These are phyloP conservation scores for Pyrenophora teres DNA, from an alignment of 2,329 filamentous ascomycete species.

Conservation along the genomic window DNA sequence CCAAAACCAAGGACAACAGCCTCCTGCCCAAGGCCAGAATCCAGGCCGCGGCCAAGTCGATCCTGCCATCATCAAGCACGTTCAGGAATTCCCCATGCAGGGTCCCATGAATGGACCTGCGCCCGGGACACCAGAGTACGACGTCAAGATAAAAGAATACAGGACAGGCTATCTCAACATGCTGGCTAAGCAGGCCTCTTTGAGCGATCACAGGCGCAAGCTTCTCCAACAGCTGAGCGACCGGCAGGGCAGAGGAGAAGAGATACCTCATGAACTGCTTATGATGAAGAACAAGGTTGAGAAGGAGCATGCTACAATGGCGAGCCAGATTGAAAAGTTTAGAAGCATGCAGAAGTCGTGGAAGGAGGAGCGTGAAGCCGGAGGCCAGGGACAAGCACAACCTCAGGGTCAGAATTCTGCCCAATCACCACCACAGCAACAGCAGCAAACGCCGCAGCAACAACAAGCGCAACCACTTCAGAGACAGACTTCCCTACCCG, in stretches of 20 bases:
- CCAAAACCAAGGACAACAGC: constrained; percentile 19
- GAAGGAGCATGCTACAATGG: constrained; percentile 36
- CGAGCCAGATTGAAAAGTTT: constrained; percentile 44
- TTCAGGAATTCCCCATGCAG: constrained; percentile 42
- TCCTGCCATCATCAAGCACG: constrained; percentile 45
- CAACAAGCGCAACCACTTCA: too few species aligned
- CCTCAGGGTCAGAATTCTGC: constrained; percentile 14
- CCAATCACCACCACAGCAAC: constrained; percentile 28
- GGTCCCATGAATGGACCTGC: constrained; percentile 36
- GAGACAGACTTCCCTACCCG: constrained; percentile 18
- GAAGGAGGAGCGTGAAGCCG: constrained; percentile 41
- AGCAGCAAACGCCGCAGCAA: constrained; percentile 37
- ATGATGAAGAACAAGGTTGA: constrained; percentile 35
- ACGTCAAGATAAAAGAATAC: constrained; percentile 44
- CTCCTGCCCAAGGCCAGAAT: constrained; percentile 15
- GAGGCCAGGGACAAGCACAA: constrained; percentile 38
- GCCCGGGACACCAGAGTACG: constrained; percentile 43
- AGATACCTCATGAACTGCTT: constrained; percentile 38
- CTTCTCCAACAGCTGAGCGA: constrained; percentile 38
- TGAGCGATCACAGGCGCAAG: constrained; percentile 32
- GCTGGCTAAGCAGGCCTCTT: constrained; percentile 39
- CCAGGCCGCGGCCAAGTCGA: constrained; percentile 24
- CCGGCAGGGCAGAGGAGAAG: constrained; percentile 38
- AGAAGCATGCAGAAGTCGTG: constrained; percentile 40
- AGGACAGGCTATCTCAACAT: constrained; percentile 43